Evolutionary conservation across 148 eudicot genomes (phyloP).

Genomic region (Nepenthes mirabilis): DNA sequence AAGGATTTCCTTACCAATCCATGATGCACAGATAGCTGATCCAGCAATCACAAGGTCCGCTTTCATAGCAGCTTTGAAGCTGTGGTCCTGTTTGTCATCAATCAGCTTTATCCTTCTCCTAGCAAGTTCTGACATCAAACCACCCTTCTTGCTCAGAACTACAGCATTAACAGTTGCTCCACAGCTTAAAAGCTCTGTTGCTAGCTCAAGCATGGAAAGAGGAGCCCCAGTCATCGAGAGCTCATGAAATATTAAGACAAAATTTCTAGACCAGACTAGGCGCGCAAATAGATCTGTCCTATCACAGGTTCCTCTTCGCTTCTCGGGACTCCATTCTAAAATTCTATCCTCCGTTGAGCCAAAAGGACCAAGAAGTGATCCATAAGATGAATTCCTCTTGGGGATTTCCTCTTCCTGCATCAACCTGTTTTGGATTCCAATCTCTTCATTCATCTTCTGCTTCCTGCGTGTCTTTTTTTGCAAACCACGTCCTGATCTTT

Average conservation of each 20-base stretch:
- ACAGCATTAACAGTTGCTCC: conserved; percentile 92
- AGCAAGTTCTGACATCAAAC: conserved; percentile 73
- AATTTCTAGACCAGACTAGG: conserved; percentile 92
- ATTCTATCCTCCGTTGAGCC: conserved; percentile 63
- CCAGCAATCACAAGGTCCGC: conserved; percentile 98
- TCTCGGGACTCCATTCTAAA: conserved; percentile 94
- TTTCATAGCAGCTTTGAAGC: conserved; percentile 91
- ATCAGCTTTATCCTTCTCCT: conserved; percentile 76
- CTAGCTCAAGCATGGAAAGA: conserved; percentile 96
- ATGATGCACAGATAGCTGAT: conserved; percentile 89
- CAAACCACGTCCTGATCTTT: conserved; percentile 32
- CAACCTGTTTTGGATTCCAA: conserved; percentile 21
- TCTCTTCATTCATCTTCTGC: conserved; percentile 20
- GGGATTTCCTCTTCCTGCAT: conserved; percentile 62
- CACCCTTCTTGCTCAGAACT: conserved; percentile 76
- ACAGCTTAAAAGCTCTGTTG: conserved; percentile 88
- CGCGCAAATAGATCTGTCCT: conserved; percentile 83
- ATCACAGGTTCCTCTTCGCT: conserved; percentile 87
- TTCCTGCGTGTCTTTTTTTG: conserved; percentile 32
- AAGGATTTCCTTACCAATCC: conserved; percentile 59
- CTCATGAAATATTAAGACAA: conserved; percentile 86
- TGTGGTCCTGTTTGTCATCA: conserved; percentile 73
- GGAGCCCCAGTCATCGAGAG: conserved; percentile 98
- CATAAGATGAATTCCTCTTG: conserved; percentile 47
- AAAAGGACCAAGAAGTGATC: conserved; percentile 90